Percentiles rank a stretch among this genome's conserved stretches.
These are phyloP conservation scores for Penicillium paneum DNA, from an alignment of 2,329 filamentous ascomycete species.

Conservation along the genomic window DNA sequence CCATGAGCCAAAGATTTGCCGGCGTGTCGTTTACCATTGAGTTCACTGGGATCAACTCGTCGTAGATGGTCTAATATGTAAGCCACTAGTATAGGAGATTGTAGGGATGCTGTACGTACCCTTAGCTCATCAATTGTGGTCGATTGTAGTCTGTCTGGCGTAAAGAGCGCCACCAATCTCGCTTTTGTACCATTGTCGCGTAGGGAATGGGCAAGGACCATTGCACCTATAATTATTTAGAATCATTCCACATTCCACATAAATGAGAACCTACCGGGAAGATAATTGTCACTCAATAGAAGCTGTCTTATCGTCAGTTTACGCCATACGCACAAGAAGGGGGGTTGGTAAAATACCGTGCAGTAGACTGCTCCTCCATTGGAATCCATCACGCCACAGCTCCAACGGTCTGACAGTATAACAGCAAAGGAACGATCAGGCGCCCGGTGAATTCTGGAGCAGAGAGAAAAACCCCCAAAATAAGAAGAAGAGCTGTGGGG, in stretches of 20 bases:
- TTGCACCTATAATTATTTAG: constrained; percentile 66
- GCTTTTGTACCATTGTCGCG: constrained; percentile 84
- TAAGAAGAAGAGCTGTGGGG: not conserved
- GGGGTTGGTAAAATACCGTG: constrained; percentile 50
- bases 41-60: constrained; percentile 81
- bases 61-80: constrained; percentile 66
- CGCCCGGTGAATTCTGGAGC: not conserved
- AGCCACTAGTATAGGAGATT: not conserved
- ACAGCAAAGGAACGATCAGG: not conserved
- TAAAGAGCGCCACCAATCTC: constrained; percentile 81
- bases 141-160: constrained; percentile 70
- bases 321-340: not conserved
- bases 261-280: constrained; percentile 66
- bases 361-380: constrained; percentile 60
- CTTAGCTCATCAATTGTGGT: constrained; percentile 75
- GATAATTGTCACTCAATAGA: constrained; percentile 84
- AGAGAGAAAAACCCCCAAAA: not conserved
- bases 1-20: constrained; percentile 86
- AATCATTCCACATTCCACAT: not conserved
- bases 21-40: constrained; percentile 73
- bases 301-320: constrained; percentile 57
- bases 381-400: constrained; percentile 37
- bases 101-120: constrained; percentile 45
- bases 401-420: not conserved
- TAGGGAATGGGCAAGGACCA: constrained; percentile 90